Conservation (phyloP, 2,329 filamentous ascomycete species). For the Trichoderma hamatum region DNA sequence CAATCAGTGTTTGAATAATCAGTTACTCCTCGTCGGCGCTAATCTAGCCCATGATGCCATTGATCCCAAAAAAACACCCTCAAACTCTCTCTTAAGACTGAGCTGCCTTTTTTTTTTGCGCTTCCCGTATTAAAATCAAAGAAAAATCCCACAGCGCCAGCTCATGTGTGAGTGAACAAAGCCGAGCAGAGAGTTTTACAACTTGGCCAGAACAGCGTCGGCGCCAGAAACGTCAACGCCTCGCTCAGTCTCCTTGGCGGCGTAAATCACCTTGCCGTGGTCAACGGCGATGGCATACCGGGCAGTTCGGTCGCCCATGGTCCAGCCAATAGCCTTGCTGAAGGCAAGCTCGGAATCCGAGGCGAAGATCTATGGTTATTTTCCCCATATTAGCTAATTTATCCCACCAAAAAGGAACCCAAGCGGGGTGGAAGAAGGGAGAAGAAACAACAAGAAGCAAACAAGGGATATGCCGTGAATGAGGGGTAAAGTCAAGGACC, state of each 20-base stretch:
- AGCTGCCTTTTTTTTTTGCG: background rate
- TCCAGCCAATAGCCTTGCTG: slow-evolving; percentile 79
- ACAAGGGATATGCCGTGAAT: background rate
- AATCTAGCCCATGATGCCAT: background rate
- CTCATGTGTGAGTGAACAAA: background rate
- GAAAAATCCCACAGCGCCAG: background rate
- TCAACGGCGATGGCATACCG: slow-evolving; percentile 82
- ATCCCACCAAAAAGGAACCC: background rate
- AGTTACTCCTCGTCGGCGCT: background rate
- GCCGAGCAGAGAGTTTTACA: slow-evolving; percentile 42
- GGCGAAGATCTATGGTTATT: slow-evolving; percentile 65
- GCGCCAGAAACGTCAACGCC: slow-evolving; percentile 55
- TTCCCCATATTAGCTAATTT: background rate
- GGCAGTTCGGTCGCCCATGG: slow-evolving; percentile 70
- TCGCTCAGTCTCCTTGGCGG: slow-evolving; percentile 67
- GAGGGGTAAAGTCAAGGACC: background rate
- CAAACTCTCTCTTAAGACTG: background rate
- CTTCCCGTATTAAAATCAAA: background rate
- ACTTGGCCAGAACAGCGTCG: slow-evolving; percentile 56
- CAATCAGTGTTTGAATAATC: background rate
- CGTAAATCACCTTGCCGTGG: slow-evolving; percentile 81
- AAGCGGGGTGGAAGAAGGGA: background rate
- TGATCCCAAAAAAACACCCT: background rate
- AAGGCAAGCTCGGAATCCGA: slow-evolving; percentile 71
- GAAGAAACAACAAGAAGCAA: background rate